Conservation (phyloP, 768 basidiomycete genomes). For the Xerocomus brunneocitrinus region DNA sequence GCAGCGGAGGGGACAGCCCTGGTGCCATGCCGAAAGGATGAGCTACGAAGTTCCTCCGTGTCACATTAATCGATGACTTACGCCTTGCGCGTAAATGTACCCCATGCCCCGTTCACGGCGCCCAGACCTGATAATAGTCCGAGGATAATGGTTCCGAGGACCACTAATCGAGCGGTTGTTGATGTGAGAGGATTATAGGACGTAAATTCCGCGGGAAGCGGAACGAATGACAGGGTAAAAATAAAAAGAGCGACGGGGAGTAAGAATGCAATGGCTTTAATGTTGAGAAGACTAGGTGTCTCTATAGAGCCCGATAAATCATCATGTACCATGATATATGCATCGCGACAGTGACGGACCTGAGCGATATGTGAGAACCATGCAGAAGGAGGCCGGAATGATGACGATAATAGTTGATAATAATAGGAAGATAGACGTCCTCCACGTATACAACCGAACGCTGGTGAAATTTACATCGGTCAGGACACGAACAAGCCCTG, state of each 20-base stretch:
- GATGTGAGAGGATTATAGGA: conserved; percentile 42
- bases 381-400: conserved; percentile 58
- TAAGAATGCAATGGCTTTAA: conserved; percentile 25
- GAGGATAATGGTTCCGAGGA: conserved; percentile 75
- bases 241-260: conserved; percentile 54
- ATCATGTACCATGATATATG: neutral
- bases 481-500: neutral
- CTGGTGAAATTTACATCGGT: conserved; percentile 30
- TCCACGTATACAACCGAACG: conserved; percentile 64
- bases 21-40: conserved; percentile 6
- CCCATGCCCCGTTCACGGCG: conserved; percentile 65
- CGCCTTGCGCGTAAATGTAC: conserved; percentile 20
- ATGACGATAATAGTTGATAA: conserved; percentile 59
- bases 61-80: conserved; percentile 21
- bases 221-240: conserved; percentile 59
- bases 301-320: conserved; percentile 12
- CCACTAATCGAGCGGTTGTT: conserved; percentile 59
- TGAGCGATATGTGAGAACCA: conserved; percentile 48
- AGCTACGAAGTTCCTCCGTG: conserved; percentile 2
- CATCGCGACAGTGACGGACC: conserved; percentile 11
- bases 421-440: conserved; percentile 57
- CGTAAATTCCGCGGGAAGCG: conserved; percentile 52
- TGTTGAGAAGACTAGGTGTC: conserved; percentile 21
- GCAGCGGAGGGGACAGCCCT: conserved; percentile 23
- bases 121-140: conserved; percentile 79